Percentiles rank a stretch among this genome's conserved stretches.
These are phyloP conservation scores for Lentinula detonsa DNA, from an alignment of 768 basidiomycete genomes.

Conservation along the genomic window DNA sequence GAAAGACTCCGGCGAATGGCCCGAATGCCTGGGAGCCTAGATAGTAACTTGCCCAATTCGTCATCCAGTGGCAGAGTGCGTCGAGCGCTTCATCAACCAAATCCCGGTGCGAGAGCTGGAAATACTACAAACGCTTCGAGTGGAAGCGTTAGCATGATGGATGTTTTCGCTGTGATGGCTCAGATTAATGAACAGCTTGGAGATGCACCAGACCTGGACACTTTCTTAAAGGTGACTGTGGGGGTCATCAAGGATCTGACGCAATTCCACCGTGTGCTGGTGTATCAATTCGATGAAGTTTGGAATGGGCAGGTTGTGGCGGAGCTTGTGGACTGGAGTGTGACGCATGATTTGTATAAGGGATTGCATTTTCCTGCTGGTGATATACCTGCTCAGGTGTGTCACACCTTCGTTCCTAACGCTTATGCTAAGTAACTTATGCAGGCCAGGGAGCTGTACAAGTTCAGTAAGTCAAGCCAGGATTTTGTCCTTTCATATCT, in stretches of 20 bases:
- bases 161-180: slow-evolving; percentile 70
- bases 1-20: slow-evolving; percentile 56
- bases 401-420: not conserved
- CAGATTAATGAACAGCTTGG: slow-evolving; percentile 81
- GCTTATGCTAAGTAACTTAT: not conserved
- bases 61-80: not conserved
- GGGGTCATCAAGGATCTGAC: slow-evolving; percentile 72
- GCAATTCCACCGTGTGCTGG: slow-evolving; percentile 74
- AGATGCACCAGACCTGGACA: slow-evolving; percentile 55
- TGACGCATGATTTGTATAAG: slow-evolving; percentile 66
- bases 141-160: slow-evolving; percentile 59
- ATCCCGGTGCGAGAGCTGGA: not conserved
- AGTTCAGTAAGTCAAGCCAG: slow-evolving; percentile 41
- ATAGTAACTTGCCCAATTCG: not conserved
- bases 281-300: slow-evolving; percentile 78
- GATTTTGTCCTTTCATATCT: not conserved
- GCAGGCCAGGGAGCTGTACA: slow-evolving; percentile 63
- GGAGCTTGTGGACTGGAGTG: slow-evolving; percentile 74
- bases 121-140: slow-evolving; percentile 7
- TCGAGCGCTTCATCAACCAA: not conserved
- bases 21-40: slow-evolving; percentile 9
- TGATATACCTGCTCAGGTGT: slow-evolving; percentile 64
- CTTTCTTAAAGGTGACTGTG: slow-evolving; percentile 67
- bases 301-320: slow-evolving; percentile 79
- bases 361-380: slow-evolving; percentile 67